These are phyloP conservation scores for Polytrichum commune DNA, from an alignment of 225 moss, liverwort and hornwort genomes.

Conservation along the genomic window DNA sequence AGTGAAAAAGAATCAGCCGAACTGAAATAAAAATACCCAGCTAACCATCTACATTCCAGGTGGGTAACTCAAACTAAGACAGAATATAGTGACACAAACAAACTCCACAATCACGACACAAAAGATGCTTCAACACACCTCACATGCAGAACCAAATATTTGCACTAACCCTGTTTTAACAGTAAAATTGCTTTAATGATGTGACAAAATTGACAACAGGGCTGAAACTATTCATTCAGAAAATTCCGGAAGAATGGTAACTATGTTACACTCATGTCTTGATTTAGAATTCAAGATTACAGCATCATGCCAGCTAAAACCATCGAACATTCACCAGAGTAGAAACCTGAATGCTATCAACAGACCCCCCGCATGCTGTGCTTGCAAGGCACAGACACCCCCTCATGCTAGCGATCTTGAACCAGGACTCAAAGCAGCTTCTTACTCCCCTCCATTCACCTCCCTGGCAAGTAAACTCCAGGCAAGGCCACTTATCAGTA, in stretches of 20 bases:
- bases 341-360: slow-evolving; percentile 13
- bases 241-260: slow-evolving; percentile 21
- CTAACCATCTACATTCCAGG: too few relatives aligned
- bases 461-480: slow-evolving; percentile 33
- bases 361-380: slow-evolving; percentile 22
- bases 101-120: too few relatives aligned
- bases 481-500: slow-evolving; percentile 17
- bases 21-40: too few relatives aligned
- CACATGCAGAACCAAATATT: too few relatives aligned
- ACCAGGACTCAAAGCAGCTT: slow-evolving; percentile 37
- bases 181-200: not conserved
- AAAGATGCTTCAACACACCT: too few relatives aligned
- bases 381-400: slow-evolving; percentile 30
- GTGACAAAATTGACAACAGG: slow-evolving; percentile 1
- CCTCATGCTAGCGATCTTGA: slow-evolving; percentile 23
- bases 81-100: too few relatives aligned
- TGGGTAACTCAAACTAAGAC: too few relatives aligned
- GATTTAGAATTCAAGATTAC: slow-evolving; percentile 16
- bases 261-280: slow-evolving; percentile 57
- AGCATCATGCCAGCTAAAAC: slow-evolving; percentile 10
- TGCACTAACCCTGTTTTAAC: too few relatives aligned
- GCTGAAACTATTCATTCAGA: slow-evolving; percentile 8
- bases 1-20: too few relatives aligned
- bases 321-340: slow-evolving; percentile 14
- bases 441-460: slow-evolving; percentile 28